Percentiles rank a stretch among this genome's conserved stretches.
Conservation (phyloP, 2,329 filamentous ascomycete species). For the Clarireedia paspali region DNA sequence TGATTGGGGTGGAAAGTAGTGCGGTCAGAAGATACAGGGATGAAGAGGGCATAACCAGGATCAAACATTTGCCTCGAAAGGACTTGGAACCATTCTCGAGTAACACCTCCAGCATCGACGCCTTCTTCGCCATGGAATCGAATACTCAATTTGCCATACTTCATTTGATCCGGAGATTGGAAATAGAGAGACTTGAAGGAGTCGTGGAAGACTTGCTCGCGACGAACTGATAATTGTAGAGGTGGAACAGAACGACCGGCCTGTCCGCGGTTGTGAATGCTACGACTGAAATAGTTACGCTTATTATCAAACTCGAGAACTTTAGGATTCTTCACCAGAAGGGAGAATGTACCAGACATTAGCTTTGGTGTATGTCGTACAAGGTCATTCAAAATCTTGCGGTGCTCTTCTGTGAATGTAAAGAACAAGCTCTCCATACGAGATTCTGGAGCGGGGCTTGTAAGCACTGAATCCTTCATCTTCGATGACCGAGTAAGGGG, state of each 20-base stretch:
- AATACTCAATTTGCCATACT: conserved; percentile 97
- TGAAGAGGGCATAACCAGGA: conserved; percentile 93
- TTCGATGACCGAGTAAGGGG: conserved; percentile 29
- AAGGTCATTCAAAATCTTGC: conserved; percentile 94
- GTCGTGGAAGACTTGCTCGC: conserved; percentile 94
- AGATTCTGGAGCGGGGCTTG: conserved; percentile 70
- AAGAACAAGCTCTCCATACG: conserved; percentile 91
- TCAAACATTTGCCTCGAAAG: conserved; percentile 98
- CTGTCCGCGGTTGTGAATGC: conserved; percentile 69
- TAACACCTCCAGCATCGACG: conserved; percentile 94
- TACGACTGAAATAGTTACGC: conserved; percentile 95
- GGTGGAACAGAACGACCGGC: conserved; percentile 63
- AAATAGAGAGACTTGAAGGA: conserved; percentile 98
- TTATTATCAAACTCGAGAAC: conserved; percentile 99
- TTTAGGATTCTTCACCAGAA: conserved; percentile 97
- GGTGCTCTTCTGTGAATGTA: conserved; percentile 93
- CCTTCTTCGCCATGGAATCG: conserved; percentile 96
- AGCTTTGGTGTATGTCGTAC: conserved; percentile 95
- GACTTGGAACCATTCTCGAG: conserved; percentile 98
- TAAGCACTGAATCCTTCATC: conserved; percentile 61
- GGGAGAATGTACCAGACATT: conserved; percentile 95
- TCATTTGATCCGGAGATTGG: conserved; percentile 95
- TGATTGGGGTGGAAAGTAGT: conserved; percentile 99
- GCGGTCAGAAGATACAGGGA: conserved; percentile 90
- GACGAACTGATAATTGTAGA: conserved; percentile 80